A percentile compares a stretch with the other conserved stretches of the same genome.
Conservation (phyloP, 2,329 filamentous ascomycete species). For the Monilinia laxa region DNA sequence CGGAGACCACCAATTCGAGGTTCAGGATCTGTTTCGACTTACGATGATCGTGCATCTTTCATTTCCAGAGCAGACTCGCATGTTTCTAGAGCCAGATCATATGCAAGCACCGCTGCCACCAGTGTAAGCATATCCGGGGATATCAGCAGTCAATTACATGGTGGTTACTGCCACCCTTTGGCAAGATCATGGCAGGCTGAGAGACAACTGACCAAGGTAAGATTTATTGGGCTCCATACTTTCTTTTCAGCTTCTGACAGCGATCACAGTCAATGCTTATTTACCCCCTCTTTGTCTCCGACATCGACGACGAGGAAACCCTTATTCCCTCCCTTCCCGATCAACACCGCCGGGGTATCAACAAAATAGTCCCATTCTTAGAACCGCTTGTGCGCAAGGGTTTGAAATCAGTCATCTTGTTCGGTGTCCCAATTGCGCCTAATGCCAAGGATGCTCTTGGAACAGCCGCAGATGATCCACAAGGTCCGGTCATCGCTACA, state of each 20-base stretch:
- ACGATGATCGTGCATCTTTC: slow-evolving; percentile 60
- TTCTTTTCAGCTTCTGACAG: slow-evolving; percentile 26
- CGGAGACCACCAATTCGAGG: slow-evolving; percentile 50
- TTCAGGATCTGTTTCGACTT: slow-evolving; percentile 47
- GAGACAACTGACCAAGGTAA: slow-evolving; percentile 79
- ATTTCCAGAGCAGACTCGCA: slow-evolving; percentile 57
- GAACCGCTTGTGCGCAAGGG: slow-evolving; percentile 86
- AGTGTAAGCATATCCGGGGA: slow-evolving; percentile 71
- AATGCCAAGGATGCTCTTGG: slow-evolving; percentile 87
- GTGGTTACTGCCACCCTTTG: slow-evolving; percentile 78
- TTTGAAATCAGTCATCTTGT: slow-evolving; percentile 88
- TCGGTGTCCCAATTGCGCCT: slow-evolving; percentile 83
- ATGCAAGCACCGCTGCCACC: slow-evolving; percentile 64
- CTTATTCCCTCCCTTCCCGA: slow-evolving; percentile 88
- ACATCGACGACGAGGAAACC: slow-evolving; percentile 88
- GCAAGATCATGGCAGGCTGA: slow-evolving; percentile 81
- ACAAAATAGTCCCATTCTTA: slow-evolving; percentile 80
- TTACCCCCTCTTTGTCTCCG: slow-evolving; percentile 94
- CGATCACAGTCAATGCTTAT: slow-evolving; percentile 85
- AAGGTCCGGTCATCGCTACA: slow-evolving; percentile 83
- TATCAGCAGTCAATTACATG: slow-evolving; percentile 80
- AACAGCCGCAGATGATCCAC: slow-evolving; percentile 87
- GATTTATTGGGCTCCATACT: slow-evolving; percentile 28
- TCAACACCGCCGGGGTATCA: slow-evolving; percentile 84
- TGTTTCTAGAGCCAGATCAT: slow-evolving; percentile 63